Conservation (phyloP, 164 flowering plant species). For the Cinnamomum micranthum region DNA sequence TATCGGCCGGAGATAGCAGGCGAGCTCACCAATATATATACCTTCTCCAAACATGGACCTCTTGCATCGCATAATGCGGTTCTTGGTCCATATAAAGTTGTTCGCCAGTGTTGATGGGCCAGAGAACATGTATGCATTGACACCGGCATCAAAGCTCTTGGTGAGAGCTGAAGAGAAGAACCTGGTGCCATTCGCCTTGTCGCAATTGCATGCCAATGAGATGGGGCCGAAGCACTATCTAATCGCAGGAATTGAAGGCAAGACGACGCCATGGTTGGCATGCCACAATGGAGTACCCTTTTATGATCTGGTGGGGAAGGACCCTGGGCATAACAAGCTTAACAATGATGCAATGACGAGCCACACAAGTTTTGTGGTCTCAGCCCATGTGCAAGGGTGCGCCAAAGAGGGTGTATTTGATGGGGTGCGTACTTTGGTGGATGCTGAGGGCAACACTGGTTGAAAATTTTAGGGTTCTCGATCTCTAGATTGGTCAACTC, state of each 20-base stretch:
- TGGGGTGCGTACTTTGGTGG: slow-evolving; percentile 9
- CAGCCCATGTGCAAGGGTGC: slow-evolving; percentile 7
- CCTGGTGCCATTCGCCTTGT: slow-evolving; percentile 5
- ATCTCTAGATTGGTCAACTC: no score
- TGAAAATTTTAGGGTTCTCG: no score
- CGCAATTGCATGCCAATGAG: slow-evolving; percentile 5
- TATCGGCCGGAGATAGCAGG: slow-evolving; percentile 32
- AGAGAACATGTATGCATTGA: slow-evolving; percentile 1
- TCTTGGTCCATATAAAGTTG: slow-evolving; percentile 32
- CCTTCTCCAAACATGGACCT: slow-evolving; percentile 22
- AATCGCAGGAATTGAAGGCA: slow-evolving; percentile 2
- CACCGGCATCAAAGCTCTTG: slow-evolving; percentile 8
- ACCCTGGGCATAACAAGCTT: slow-evolving; percentile 2
- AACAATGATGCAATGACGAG: slow-evolving; percentile 16
- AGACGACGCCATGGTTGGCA: slow-evolving; percentile 27
- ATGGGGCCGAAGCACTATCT: slow-evolving; percentile 5
- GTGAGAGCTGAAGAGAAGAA: slow-evolving; percentile 2
- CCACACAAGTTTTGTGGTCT: slow-evolving; percentile 1
- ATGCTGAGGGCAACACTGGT: slow-evolving; percentile 16
- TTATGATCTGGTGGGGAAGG: background rate
- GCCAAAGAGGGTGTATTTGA: background rate
- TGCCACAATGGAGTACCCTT: slow-evolving; percentile 21
- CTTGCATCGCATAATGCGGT: slow-evolving; percentile 45
- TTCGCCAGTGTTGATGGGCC: slow-evolving; percentile 12
- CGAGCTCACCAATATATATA: slow-evolving; percentile 6